phyloP scores from a whole-genome alignment of 2,329 filamentous ascomycete genomes.

The Talaromyces piceae region DNA sequence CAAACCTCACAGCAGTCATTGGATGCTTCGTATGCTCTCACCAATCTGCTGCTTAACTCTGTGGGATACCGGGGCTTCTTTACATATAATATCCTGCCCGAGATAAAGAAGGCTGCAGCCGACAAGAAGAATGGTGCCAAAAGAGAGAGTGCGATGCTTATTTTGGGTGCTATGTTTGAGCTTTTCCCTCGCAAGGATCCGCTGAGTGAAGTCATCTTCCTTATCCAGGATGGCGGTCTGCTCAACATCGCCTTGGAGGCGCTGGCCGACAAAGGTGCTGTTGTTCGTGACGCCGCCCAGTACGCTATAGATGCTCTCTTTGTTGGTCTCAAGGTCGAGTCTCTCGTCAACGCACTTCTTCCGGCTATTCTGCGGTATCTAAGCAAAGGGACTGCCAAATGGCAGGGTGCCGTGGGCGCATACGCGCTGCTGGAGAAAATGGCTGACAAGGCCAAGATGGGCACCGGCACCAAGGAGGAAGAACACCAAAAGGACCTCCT shows the following conservation, averaged over 20 bases:
- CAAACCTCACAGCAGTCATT: constrained; percentile 62
- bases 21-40: constrained; percentile 58
- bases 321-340: constrained; percentile 68
- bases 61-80: constrained; percentile 57
- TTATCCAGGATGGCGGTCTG: constrained; percentile 71
- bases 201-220: constrained; percentile 70
- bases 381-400: constrained; percentile 79
- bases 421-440: constrained; percentile 81
- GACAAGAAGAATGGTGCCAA: constrained; percentile 89
- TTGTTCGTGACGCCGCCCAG: constrained; percentile 84
- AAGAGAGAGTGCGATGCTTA: constrained; percentile 89
- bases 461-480: constrained; percentile 74
- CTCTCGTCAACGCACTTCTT: constrained; percentile 73
- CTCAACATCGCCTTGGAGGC: constrained; percentile 70
- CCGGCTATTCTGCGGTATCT: constrained; percentile 71
- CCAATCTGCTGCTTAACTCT: constrained; percentile 57
- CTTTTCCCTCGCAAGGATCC: constrained; percentile 71
- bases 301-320: constrained; percentile 91
- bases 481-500: constrained; percentile 83
- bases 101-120: constrained; percentile 67
- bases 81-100: constrained; percentile 54
- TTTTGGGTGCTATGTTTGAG: constrained; percentile 89
- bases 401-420: constrained; percentile 90
- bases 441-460: constrained; percentile 88
- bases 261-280: constrained; percentile 79